A percentile compares a stretch with the other conserved stretches of the same genome.
phyloP scores from a whole-genome alignment of 495 filamentous ascomycete species.

The Alectoria sarmentosa region DNA sequence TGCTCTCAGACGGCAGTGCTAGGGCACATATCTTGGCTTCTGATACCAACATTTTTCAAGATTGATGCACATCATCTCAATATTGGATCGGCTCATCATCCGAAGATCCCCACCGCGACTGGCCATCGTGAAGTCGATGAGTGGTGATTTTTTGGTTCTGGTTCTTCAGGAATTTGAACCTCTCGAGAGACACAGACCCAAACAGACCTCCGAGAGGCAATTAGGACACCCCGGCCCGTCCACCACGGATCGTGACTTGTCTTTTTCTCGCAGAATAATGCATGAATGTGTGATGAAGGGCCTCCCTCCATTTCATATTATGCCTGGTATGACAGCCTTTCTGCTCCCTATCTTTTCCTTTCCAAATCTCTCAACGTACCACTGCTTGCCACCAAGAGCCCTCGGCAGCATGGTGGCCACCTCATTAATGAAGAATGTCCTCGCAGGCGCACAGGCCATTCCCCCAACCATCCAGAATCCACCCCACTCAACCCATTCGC shows the following conservation, averaged over 20 bases:
- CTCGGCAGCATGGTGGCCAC: constrained; percentile 84
- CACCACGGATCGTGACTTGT: no score
- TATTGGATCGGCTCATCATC: not conserved
- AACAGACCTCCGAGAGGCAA: no score
- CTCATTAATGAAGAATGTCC: constrained; percentile 79
- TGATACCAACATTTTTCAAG: no score
- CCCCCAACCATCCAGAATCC: constrained; percentile 74
- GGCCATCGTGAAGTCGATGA: no score
- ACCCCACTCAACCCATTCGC: constrained; percentile 93
- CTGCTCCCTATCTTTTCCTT: constrained; percentile 62
- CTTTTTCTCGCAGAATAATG: not conserved
- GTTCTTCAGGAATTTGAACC: no score
- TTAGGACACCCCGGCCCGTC: no score
- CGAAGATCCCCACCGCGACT: not conserved
- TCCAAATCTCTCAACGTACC: constrained; percentile 88
- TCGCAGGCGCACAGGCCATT: constrained; percentile 60
- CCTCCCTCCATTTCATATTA: constrained; percentile 13
- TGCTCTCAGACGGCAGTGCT: not conserved
- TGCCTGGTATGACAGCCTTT: constrained; percentile 75
- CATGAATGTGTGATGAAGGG: not conserved
- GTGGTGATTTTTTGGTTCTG: no score
- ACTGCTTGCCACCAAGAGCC: constrained; percentile 72
- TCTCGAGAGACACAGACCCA: no score
- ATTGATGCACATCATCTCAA: not conserved
- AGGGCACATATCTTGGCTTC: not conserved